Base-by-base conservation (phyloP, 371 early-diverging fungal species). In the Apophysomyces trapeziformis region DNA sequence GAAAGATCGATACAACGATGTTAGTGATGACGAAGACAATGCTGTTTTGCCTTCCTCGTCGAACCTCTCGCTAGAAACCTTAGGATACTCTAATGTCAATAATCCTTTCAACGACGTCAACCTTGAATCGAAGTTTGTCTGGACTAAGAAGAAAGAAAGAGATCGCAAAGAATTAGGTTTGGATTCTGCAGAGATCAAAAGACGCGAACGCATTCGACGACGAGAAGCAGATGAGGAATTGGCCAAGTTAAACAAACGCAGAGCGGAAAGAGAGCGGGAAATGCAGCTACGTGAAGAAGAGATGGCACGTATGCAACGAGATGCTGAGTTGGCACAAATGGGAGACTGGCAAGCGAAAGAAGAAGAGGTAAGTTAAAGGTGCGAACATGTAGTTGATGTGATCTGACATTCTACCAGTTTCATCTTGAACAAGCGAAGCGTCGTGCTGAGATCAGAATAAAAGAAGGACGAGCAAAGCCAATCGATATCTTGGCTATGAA, bases 271-370 rank as follows among this genome's bases (percentile, higher is more conserved):
- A 39, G 97, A 96, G 63, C 72, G 86, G 0, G 96, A 96, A 73
- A 83, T 84, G 72, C 85, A 88, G 67, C 78, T 92, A 61, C 79
- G 95, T 7, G 96, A 96, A 64, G 89, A 93, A 66, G 97, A 97
- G 68, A 78, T 85, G 68, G 75, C 78, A 6, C 78, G 87, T 45
- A 78, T 88, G 68, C 91, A 93, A 67, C 77, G 96, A 1, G 95
- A 95, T 60, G 86, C 90, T 16, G 96, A 96, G 71, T 82, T 89
- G 41, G 93, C 89, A 7, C 90, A 89, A 50, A 84, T 95, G 71
- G 97, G 96, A n/a, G 98, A 97, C 73, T 97, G 98, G 98, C 91
- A 94, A 74, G 84, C 89, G 5, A 87, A 92, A 38, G 98, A 97
- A 68, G 94, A 94, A 70, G 92, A 91, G 60, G 80, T 79, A 79